phyloP scores from a whole-genome alignment of 2,329 filamentous ascomycete genomes.

The Sclerotinia sclerotiorum region DNA sequence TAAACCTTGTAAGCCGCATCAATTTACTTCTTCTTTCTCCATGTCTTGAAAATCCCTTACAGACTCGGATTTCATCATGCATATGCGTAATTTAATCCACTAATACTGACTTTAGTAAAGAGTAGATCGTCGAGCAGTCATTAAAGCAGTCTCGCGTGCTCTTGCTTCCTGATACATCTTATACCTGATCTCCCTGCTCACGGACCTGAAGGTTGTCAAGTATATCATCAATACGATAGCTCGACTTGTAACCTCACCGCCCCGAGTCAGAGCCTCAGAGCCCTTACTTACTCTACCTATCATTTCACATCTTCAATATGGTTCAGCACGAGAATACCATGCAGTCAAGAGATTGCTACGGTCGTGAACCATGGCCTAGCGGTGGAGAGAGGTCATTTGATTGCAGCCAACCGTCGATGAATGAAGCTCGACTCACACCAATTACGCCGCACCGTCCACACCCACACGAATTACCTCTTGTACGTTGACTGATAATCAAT shows the following conservation, averaged over 20 bases:
- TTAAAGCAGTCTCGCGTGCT: constrained; percentile 17
- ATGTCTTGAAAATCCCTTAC: constrained; percentile 30
- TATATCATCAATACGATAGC: constrained; percentile 40
- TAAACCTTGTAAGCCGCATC: constrained; percentile 11
- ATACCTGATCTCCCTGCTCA: constrained; percentile 4
- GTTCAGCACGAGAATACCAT: constrained; percentile 30
- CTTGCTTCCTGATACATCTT: constrained; percentile 27
- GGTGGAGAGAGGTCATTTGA: constrained; percentile 31
- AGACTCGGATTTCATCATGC: constrained; percentile 9
- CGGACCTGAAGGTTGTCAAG: constrained; percentile 18
- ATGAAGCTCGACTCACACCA: constrained; percentile 26
- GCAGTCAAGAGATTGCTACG: constrained; percentile 28
- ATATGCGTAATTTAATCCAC: constrained; percentile 8
- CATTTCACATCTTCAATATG: constrained; percentile 32
- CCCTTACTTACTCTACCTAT: constrained; percentile 15
- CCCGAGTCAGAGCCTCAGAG: constrained; percentile 19
- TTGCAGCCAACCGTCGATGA: constrained; percentile 25
- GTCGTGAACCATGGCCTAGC: constrained; percentile 29
- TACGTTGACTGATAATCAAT: constrained; percentile 4
- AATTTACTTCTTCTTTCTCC: constrained; percentile 26
- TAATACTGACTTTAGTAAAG: not conserved
- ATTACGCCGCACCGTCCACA: constrained; percentile 23
- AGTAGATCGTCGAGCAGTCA: constrained; percentile 1
- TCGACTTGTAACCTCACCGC: constrained; percentile 37
- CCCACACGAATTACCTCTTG: constrained; percentile 16